These are phyloP conservation scores for Paramecium caudatum DNA, from an alignment of 73 alveolate species.

Conservation along the genomic window DNA sequence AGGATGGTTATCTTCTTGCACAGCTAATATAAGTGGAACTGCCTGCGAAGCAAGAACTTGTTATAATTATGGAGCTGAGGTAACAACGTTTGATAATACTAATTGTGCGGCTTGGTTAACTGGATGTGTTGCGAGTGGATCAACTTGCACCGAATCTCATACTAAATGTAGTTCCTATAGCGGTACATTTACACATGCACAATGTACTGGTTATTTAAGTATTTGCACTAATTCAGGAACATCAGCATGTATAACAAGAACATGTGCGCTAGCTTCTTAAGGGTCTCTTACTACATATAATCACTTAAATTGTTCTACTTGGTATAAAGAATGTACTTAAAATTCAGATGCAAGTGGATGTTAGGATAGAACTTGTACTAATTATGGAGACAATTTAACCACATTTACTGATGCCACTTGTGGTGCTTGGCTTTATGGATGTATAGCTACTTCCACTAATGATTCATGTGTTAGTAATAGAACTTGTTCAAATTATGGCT, in stretches of 20 bases:
- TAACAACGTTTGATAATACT: background rate
- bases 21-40: background rate
- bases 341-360: slow-evolving; percentile 6
- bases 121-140: slow-evolving; percentile 14
- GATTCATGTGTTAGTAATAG: slow-evolving; percentile 27
- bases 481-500: slow-evolving; percentile 30
- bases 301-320: slow-evolving; percentile 11
- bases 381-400: background rate
- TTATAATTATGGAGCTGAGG: slow-evolving; percentile 13
- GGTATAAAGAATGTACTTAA: slow-evolving; percentile 35
- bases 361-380: background rate
- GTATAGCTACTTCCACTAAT: slow-evolving; percentile 24
- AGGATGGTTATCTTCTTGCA: background rate
- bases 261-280: slow-evolving; percentile 10
- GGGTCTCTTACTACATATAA: background rate
- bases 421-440: background rate
- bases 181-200: background rate
- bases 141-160: background rate
- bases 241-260: slow-evolving; percentile 19
- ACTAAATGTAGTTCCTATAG: background rate
- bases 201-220: slow-evolving; percentile 4
- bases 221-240: slow-evolving; percentile 35
- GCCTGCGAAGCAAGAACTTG: background rate
- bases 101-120: slow-evolving; percentile 16
- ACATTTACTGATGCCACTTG: background rate